Percentiles rank a stretch among this genome's conserved stretches.
These are phyloP conservation scores for Colletotrichum kahawae DNA, from an alignment of 2,329 filamentous ascomycete species.

Conservation along the genomic window DNA sequence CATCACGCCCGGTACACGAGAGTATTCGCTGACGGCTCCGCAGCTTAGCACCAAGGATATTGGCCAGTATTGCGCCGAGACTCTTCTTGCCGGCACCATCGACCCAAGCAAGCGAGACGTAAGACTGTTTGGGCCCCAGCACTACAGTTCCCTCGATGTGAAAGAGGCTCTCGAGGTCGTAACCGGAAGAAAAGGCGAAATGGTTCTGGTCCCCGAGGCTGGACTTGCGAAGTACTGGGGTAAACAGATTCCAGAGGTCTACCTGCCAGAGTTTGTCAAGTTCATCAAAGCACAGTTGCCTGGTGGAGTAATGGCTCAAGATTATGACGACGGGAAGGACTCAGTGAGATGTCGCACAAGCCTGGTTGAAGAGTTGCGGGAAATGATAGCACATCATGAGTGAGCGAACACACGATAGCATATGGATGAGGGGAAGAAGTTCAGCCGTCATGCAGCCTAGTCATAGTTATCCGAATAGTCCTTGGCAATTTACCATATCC, in stretches of 20 bases:
- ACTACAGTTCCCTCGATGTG: conserved; percentile 33
- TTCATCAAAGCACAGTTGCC: conserved; percentile 20
- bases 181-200: conserved; percentile 28
- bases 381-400: neutral
- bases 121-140: conserved; percentile 31
- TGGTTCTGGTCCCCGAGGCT: conserved; percentile 26
- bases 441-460: too few relatives aligned
- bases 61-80: conserved; percentile 27
- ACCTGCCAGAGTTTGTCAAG: conserved; percentile 7
- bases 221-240: conserved; percentile 27
- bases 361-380: conserved; percentile 27
- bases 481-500: neutral
- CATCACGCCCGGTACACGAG: neutral
- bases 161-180: conserved; percentile 30
- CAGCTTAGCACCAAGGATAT: conserved; percentile 30
- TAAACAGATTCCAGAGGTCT: conserved; percentile 26
- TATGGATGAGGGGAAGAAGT: too few relatives aligned
- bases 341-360: conserved; percentile 26
- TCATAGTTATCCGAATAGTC: fast-evolving
- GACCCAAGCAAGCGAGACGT: conserved; percentile 18
- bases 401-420: neutral
- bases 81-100: conserved; percentile 22
- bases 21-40: fast-evolving
- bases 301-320: conserved; percentile 28
- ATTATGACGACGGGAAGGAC: conserved; percentile 27